phyloP scores from a whole-genome alignment of 2,329 filamentous ascomycete genomes.

The Neocucurbitaria cava region DNA sequence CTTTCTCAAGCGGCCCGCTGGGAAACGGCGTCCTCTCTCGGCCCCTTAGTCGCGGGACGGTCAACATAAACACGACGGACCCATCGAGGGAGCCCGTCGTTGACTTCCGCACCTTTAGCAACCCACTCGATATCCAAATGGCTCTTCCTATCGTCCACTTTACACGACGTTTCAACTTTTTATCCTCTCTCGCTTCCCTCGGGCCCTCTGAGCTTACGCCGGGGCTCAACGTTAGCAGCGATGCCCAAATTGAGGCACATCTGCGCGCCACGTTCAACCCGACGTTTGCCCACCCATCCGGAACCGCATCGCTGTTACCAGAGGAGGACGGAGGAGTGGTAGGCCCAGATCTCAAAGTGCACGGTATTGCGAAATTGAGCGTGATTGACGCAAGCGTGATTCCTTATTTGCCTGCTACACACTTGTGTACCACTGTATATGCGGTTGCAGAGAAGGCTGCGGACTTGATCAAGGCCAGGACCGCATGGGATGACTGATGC shows the following conservation, averaged over 20 bases:
- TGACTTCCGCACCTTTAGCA: constrained; percentile 39
- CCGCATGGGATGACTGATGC: neutral
- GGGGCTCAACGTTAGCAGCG: constrained; percentile 20
- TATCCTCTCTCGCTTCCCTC: constrained; percentile 15
- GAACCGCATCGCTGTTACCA: constrained; percentile 29
- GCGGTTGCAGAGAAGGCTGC: constrained; percentile 30
- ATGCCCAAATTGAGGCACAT: constrained; percentile 1
- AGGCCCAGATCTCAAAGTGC: constrained; percentile 20
- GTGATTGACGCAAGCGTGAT: constrained; percentile 33
- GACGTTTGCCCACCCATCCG: constrained; percentile 21
- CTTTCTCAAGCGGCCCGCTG: constrained; percentile 15
- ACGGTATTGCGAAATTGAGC: constrained; percentile 25
- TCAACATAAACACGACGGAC: constrained; percentile 40
- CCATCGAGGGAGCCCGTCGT: constrained; percentile 31
- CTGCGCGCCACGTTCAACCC: neutral
- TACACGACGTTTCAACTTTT: constrained; percentile 25
- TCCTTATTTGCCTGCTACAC: constrained; percentile 19
- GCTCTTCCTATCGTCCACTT: constrained; percentile 35
- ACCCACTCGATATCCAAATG: constrained; percentile 39
- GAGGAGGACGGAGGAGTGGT: constrained; percentile 31
- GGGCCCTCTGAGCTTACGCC: constrained; percentile 19
- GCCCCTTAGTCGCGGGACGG: constrained; percentile 44
- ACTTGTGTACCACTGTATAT: constrained; percentile 32
- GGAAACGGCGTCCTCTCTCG: constrained; percentile 13
- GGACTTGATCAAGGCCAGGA: constrained; percentile 14